phyloP scores from a whole-genome alignment of 257 asterid species.

The Echium plantagineum region DNA sequence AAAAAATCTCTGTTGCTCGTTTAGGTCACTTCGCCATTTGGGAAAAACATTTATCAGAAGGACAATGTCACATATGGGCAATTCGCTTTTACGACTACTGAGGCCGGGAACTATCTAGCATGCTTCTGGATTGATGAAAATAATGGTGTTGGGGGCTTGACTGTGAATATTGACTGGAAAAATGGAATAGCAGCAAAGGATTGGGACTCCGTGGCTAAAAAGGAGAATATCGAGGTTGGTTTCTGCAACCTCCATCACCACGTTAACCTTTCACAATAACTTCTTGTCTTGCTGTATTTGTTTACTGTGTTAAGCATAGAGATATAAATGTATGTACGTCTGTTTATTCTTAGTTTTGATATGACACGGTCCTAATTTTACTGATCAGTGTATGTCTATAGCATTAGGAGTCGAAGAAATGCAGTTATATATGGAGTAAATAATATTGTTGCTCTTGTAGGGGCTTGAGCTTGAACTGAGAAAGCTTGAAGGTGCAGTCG shows the following conservation, averaged over 20 bases:
- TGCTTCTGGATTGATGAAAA: constrained; percentile 35
- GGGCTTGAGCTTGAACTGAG: constrained; percentile 83
- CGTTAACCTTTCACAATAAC: background rate
- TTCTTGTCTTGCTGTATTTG: background rate
- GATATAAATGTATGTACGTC: too few species aligned
- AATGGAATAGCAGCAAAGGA: constrained; percentile 47
- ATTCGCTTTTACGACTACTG: constrained; percentile 41
- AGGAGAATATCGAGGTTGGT: constrained; percentile 41
- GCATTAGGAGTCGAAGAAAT: background rate
- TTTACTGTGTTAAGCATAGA: too few species aligned
- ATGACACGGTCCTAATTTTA: background rate
- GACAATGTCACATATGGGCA: constrained; percentile 34
- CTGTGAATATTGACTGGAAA: constrained; percentile 42
- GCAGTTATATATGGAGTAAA: background rate
- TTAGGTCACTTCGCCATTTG: constrained; percentile 49
- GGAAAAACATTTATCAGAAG: constrained; percentile 30
- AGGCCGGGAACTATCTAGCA: constrained; percentile 42
- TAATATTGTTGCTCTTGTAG: constrained; percentile 28
- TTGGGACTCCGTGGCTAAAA: constrained; percentile 47
- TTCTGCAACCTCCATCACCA: background rate
- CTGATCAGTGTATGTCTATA: background rate
- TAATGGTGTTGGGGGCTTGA: constrained; percentile 19
- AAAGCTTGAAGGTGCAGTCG: constrained; percentile 89
- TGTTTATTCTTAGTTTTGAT: background rate
- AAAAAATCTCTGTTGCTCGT: constrained; percentile 2